phyloP scores from a whole-genome alignment of 2,329 filamentous ascomycete genomes.

The Fusarium protoensiforme region DNA sequence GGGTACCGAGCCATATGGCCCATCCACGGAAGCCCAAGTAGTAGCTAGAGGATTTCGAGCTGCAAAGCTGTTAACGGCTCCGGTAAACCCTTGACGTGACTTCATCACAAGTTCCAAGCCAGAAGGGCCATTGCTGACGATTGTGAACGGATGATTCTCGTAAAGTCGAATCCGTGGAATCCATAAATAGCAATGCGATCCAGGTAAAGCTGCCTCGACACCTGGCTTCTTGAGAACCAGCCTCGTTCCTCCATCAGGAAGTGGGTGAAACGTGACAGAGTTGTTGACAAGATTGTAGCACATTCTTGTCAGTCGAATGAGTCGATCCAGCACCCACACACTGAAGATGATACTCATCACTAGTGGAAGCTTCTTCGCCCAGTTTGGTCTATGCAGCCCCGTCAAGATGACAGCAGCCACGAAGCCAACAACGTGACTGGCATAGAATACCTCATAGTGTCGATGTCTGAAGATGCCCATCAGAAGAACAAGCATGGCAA shows the following conservation, averaged over 20 bases:
- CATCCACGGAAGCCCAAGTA: constrained; percentile 61
- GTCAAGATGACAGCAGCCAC: constrained; percentile 53
- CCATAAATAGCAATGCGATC: constrained; percentile 64
- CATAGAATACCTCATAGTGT: constrained; percentile 61
- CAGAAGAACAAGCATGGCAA: constrained; percentile 52
- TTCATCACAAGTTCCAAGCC: constrained; percentile 62
- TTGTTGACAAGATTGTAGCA: constrained; percentile 8
- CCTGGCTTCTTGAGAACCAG: constrained; percentile 58
- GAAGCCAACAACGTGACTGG: constrained; percentile 56
- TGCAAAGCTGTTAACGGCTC: constrained; percentile 59
- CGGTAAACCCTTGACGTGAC: constrained; percentile 63
- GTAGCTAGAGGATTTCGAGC: constrained; percentile 53
- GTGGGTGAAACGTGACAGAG: constrained; percentile 52
- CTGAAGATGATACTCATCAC: constrained; percentile 52
- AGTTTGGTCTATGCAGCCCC: constrained; percentile 57
- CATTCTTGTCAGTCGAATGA: constrained; percentile 47
- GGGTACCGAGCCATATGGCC: constrained; percentile 64
- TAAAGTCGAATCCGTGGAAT: constrained; percentile 62
- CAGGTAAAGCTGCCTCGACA: constrained; percentile 38
- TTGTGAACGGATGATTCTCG: constrained; percentile 67
- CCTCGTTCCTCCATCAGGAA: constrained; percentile 57
- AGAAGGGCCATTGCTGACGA: constrained; percentile 55
- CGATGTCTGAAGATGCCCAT: constrained; percentile 47
- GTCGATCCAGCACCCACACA: constrained; percentile 58
- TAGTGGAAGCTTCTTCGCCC: constrained; percentile 48